These are phyloP conservation scores for Colletotrichum euphorbiae DNA, from an alignment of 2,329 filamentous ascomycete species.

Conservation along the genomic window DNA sequence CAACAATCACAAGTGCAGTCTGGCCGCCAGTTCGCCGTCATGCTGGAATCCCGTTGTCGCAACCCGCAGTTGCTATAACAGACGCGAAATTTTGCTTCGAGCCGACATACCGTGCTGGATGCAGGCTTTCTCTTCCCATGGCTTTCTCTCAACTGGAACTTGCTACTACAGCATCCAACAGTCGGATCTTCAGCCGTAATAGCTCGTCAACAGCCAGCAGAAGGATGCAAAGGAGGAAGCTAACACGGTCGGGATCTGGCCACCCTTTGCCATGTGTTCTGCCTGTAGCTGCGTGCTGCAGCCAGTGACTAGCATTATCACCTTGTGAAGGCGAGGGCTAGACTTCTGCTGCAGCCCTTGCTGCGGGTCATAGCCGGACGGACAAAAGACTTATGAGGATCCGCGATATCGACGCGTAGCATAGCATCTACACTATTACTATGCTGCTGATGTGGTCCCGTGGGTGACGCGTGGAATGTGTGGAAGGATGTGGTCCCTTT, in stretches of 20 bases:
- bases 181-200: too few relatives aligned
- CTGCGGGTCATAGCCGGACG: too few relatives aligned
- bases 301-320: too few relatives aligned
- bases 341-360: too few relatives aligned
- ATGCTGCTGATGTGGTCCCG: not conserved
- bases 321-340: too few relatives aligned
- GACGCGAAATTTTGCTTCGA: not conserved
- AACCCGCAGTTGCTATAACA: constrained; percentile 1
- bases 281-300: too few relatives aligned
- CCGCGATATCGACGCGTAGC: not conserved
- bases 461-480: constrained; percentile 3
- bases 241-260: too few relatives aligned
- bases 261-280: too few relatives aligned
- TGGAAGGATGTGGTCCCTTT: constrained; percentile 4
- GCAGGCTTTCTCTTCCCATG: not conserved
- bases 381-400: not conserved
- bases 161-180: not conserved
- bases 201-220: too few relatives aligned
- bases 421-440: too few relatives aligned
- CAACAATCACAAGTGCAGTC: not conserved
- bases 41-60: not conserved
- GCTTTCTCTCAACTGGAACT: not conserved
- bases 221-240: too few relatives aligned
- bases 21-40: not conserved
- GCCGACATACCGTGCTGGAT: not conserved